Evolutionary conservation across 441 rosid genomes (phyloP).

Genomic region (Euphorbia corollata): DNA sequence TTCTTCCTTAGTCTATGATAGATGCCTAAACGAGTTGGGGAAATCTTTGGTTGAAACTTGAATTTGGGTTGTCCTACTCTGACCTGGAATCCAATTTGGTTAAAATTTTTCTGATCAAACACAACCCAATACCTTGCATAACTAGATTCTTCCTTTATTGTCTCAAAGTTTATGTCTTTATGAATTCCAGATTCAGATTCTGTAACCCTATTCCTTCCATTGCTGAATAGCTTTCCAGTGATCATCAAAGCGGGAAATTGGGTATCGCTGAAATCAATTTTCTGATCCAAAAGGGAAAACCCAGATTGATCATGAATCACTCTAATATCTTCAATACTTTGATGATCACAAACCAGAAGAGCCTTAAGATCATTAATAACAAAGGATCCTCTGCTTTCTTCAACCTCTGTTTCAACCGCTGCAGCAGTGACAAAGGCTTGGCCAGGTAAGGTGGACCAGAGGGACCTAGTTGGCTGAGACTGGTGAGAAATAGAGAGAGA

Average conservation of each 20-base stretch:
- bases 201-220: slow-evolving; percentile 20
- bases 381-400: slow-evolving; percentile 70
- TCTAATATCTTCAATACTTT: slow-evolving; percentile 41
- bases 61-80: slow-evolving; percentile 32
- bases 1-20: slow-evolving; percentile 29
- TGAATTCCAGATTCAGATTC: slow-evolving; percentile 15
- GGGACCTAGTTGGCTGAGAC: slow-evolving; percentile 32
- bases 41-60: slow-evolving; percentile 19
- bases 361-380: slow-evolving; percentile 32
- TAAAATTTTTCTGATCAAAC: slow-evolving; percentile 39
- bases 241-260: slow-evolving; percentile 34
- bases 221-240: slow-evolving; percentile 39
- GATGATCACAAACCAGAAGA: slow-evolving; percentile 39
- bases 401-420: slow-evolving; percentile 45
- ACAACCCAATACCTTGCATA: slow-evolving; percentile 43
- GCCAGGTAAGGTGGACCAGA: slow-evolving; percentile 57
- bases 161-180: slow-evolving; percentile 15
- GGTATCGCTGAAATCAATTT: slow-evolving; percentile 16
- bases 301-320: slow-evolving; percentile 22
- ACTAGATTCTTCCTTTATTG: slow-evolving; percentile 15
- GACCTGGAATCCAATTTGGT: slow-evolving; percentile 46
- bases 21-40: slow-evolving; percentile 18
- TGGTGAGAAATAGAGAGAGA: slow-evolving; percentile 37
- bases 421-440: slow-evolving; percentile 55
- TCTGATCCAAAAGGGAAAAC: slow-evolving; percentile 20